phyloP scores from a whole-genome alignment of 805 yeast genomes.

The Saturnispora dispora region DNA sequence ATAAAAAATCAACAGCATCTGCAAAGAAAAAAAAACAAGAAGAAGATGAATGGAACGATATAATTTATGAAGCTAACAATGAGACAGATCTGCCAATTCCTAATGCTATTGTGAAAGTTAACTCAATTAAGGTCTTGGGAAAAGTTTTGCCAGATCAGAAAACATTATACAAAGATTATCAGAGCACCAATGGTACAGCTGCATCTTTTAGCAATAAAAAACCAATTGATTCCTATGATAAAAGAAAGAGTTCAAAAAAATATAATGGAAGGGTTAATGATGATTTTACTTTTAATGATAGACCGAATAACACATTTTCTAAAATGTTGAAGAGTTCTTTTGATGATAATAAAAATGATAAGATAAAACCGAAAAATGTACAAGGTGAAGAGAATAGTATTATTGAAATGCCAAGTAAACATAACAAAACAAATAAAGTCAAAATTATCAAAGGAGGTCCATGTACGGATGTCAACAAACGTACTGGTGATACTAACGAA shows the following conservation, averaged over 20 bases:
- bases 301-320: neutral
- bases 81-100: neutral
- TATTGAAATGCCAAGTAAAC: neutral
- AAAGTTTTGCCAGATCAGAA: neutral
- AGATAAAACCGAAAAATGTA: neutral
- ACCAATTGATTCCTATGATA: neutral
- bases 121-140: neutral
- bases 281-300: neutral
- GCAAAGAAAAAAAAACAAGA: constrained; percentile 4
- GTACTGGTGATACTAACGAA: neutral
- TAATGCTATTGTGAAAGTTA: neutral
- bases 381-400: neutral
- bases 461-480: neutral
- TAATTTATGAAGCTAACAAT: constrained; percentile 1
- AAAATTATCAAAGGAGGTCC: neutral
- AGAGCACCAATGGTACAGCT: neutral
- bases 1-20: neutral
- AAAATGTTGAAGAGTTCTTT: neutral
- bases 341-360: neutral
- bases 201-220: neutral
- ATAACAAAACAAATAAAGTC: neutral
- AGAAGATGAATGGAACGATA: constrained; percentile 4
- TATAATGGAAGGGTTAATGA: neutral
- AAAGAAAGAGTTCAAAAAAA: neutral
- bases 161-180: neutral